These are phyloP conservation scores for Colletotrichum lupini DNA, from an alignment of 2,329 filamentous ascomycete species.

Conservation along the genomic window DNA sequence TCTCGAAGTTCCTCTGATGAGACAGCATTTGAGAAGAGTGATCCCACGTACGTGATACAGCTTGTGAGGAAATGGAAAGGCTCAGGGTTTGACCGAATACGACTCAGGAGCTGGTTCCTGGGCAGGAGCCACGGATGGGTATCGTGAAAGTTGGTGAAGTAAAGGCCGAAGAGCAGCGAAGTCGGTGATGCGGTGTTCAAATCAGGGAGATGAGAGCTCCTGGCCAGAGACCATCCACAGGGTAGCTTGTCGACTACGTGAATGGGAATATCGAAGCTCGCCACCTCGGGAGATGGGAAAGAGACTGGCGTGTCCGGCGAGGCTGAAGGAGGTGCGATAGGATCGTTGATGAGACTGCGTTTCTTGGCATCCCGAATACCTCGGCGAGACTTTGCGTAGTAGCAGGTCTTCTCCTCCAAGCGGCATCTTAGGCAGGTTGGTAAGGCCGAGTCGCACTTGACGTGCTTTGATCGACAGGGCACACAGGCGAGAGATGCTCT, in stretches of 20 bases:
- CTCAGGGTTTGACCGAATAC: conserved; percentile 12
- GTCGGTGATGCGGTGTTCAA: conserved; percentile 30
- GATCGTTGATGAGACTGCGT: conserved; percentile 45
- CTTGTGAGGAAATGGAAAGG: conserved; percentile 43
- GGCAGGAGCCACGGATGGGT: conserved; percentile 35
- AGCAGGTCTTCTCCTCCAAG: conserved; percentile 54
- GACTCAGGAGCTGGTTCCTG: conserved; percentile 28
- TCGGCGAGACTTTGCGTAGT: conserved; percentile 59
- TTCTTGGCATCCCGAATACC: conserved; percentile 52
- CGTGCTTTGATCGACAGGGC: conserved; percentile 64
- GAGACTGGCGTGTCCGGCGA: conserved; percentile 11
- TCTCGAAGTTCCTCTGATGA: conserved; percentile 46
- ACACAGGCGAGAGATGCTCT: conserved; percentile 54
- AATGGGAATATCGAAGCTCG: conserved; percentile 36
- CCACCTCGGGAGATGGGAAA: conserved; percentile 37
- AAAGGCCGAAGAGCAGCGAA: conserved; percentile 40
- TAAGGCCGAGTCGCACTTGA: conserved; percentile 41
- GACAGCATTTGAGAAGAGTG: conserved; percentile 45
- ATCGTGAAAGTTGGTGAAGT: conserved; percentile 41
- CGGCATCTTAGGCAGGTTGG: conserved; percentile 57
- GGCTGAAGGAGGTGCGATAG: conserved; percentile 33
- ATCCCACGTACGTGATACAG: conserved; percentile 52
- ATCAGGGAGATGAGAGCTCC: conserved; percentile 26
- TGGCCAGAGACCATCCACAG: conserved; percentile 38
- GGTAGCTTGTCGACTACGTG: conserved; percentile 39